Conservation (phyloP, 345 rosid genomes). For the Brassica incana region DNA sequence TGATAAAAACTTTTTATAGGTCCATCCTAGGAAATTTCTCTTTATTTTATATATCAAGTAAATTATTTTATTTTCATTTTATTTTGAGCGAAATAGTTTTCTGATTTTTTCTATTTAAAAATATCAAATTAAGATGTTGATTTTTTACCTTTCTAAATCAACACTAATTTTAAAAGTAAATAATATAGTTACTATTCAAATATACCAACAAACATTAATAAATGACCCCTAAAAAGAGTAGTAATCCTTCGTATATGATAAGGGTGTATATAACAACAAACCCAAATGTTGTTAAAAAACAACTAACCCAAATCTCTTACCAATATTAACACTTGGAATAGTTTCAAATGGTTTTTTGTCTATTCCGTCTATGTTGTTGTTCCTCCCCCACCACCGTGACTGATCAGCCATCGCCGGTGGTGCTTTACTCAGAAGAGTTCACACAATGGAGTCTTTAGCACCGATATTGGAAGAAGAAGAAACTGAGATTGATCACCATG, state of each 20-base stretch:
- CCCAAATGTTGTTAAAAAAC: neutral
- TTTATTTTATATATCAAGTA: too few species aligned
- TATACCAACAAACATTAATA: neutral
- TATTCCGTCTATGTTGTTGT: neutral
- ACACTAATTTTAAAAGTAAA: neutral
- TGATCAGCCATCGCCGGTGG: neutral
- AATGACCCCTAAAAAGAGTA: neutral
- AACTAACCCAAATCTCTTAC: neutral
- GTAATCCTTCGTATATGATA: neutral
- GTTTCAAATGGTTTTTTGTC: neutral
- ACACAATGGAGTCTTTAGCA: slow-evolving; percentile 11
- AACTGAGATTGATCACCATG: neutral
- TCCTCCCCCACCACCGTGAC: neutral
- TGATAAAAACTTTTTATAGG: too few species aligned
- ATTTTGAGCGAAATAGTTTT: too few species aligned
- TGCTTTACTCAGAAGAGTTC: neutral
- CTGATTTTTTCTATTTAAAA: too few species aligned
- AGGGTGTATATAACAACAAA: neutral
- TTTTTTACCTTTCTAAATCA: neutral
- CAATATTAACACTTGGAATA: neutral
- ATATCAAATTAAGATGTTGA: too few species aligned
- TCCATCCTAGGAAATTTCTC: too few species aligned
- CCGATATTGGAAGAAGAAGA: slow-evolving; percentile 20
- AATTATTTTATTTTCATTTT: too few species aligned
- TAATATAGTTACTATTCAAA: neutral